Base-by-base conservation (phyloP, 75 land plant species). In the Azolla pinnata region DNA sequence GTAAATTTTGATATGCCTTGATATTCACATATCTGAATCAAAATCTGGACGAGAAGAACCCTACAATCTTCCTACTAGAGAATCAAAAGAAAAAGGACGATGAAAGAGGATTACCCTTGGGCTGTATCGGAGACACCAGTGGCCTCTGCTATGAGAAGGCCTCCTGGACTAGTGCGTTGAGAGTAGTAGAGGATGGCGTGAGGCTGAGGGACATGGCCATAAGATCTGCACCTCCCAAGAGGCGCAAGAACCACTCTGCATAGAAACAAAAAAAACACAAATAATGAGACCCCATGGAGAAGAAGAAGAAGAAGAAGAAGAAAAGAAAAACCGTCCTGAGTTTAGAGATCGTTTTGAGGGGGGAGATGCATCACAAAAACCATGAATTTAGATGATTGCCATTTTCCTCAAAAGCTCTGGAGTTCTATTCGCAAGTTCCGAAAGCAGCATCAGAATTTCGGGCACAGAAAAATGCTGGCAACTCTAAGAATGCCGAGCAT, bases 181-280 rank as follows among this genome's bases (percentile, higher is more conserved):
- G 60, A 59, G 45, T 75, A 75, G 55, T 69, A 75, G 2, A 51
- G 1, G 29, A 26, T 16, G 29, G 75, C 62, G 34, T 78, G 65
- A 3, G 73, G 73, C 47, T 63, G 76, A 32, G 76, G 76, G 12
- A 74, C 44, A 30, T 45, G 34, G n/a, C 67, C 73, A 35, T 62
- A 59, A 35, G 73, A 61, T 42, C 76, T 44, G 2, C 38, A 50
- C 42, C 76, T 68, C n/a, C 73, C 68, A 29, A 74, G 52, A 16
- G 76, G 76, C 4, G 76, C 74, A 21, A 69, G 56, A 2, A 74
- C 76, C 0, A 74, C 62, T 29, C 76, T 73, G 68, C 23, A 69
- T 12, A 35, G 42, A 38, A 38, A 7, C 42, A 8, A 38, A 38
- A n/a, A 38, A 8, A 38, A 38, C 42, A 38, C 7, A 8, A 14